These are phyloP conservation scores for Lasiosphaeris hirsuta DNA, from an alignment of 495 filamentous ascomycete genomes.

Conservation along the genomic window DNA sequence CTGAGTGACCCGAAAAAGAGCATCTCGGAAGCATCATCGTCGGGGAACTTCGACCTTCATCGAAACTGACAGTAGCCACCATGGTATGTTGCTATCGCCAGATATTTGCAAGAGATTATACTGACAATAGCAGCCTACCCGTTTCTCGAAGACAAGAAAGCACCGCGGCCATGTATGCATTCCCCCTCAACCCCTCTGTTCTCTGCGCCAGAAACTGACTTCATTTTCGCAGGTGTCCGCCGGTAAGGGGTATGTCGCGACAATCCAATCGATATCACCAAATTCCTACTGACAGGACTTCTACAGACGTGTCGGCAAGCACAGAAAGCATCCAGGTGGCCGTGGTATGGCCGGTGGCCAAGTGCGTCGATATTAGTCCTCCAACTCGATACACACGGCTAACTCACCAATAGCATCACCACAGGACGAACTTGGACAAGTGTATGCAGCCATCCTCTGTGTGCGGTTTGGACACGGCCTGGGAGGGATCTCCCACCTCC, in stretches of 20 bases:
- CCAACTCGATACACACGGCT: constrained; percentile 16
- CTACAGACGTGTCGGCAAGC: constrained; percentile 36
- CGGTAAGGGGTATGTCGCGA: constrained; percentile 37
- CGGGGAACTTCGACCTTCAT: constrained; percentile 30
- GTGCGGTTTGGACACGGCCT: constrained; percentile 8
- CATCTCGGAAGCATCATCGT: constrained; percentile 30
- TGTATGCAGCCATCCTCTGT: constrained; percentile 23
- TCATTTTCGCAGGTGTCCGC: constrained; percentile 30
- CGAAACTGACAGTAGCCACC: constrained; percentile 32
- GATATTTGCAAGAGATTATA: constrained; percentile 9
- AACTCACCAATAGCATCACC: constrained; percentile 35
- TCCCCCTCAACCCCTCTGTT: constrained; percentile 7
- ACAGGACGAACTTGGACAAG: constrained; percentile 37
- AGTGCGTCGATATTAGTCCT: constrained; percentile 20
- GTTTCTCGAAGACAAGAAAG: constrained; percentile 40
- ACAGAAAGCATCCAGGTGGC: constrained; percentile 39
- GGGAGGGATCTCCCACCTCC: neutral
- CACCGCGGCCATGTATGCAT: constrained; percentile 38
- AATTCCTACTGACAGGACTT: constrained; percentile 24
- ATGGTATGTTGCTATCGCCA: constrained; percentile 29
- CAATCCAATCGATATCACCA: constrained; percentile 20
- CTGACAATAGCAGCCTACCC: constrained; percentile 34
- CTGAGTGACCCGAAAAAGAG: constrained; percentile 22
- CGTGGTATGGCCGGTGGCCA: constrained; percentile 41
- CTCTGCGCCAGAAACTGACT: constrained; percentile 23